phyloP scores from a whole-genome alignment of 495 filamentous ascomycete genomes.

The Podospora pseudocomata region DNA sequence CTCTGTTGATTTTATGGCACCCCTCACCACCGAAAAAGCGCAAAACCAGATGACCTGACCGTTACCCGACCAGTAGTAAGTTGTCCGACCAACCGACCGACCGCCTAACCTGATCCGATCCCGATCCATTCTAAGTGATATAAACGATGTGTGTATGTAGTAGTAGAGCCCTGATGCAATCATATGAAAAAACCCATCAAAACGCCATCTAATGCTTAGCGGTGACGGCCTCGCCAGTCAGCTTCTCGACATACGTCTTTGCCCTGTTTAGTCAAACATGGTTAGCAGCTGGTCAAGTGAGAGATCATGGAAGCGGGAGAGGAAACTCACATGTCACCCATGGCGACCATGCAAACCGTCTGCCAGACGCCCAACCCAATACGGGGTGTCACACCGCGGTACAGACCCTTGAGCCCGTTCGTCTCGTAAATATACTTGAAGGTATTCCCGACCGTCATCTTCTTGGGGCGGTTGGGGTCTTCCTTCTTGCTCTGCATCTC shows the following conservation, averaged over 20 bases:
- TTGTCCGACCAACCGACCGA: background rate
- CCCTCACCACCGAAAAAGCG: background rate
- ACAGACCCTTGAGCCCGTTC: slow-evolving; percentile 89
- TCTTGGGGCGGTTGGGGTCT: slow-evolving; percentile 96
- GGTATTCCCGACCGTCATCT: slow-evolving; percentile 92
- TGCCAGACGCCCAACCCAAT: slow-evolving; percentile 97
- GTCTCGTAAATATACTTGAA: slow-evolving; percentile 86
- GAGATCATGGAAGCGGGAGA: background rate
- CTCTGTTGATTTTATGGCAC: background rate
- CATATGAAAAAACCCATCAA: slow-evolving; percentile 3
- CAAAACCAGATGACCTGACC: background rate
- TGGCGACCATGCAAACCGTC: slow-evolving; percentile 98
- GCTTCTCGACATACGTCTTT: slow-evolving; percentile 93
- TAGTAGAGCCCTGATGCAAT: background rate
- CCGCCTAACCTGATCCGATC: background rate
- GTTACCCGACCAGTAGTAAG: background rate
- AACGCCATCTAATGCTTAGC: slow-evolving; percentile 82
- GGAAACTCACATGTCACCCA: slow-evolving; percentile 58
- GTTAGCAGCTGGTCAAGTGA: background rate
- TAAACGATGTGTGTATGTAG: background rate
- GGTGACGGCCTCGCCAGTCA: slow-evolving; percentile 90
- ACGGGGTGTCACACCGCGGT: slow-evolving; percentile 90
- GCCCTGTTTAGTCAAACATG: slow-evolving; percentile 56
- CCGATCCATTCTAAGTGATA: background rate
- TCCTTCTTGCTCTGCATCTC: slow-evolving; percentile 99